phyloP scores from a whole-genome alignment of 352 stramenopile genomes.

The Phytophthora syringae region DNA sequence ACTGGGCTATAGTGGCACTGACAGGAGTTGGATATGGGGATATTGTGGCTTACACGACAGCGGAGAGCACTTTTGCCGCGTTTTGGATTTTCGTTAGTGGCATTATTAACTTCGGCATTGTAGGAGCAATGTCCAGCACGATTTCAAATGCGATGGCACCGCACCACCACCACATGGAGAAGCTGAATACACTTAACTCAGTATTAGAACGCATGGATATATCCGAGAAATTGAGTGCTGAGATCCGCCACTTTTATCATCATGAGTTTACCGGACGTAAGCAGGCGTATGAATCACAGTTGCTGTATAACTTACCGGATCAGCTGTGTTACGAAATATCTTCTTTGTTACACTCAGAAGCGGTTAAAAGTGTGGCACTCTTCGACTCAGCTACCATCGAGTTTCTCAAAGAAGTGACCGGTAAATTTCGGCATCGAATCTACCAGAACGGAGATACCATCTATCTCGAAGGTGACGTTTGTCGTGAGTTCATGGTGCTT shows the following conservation, averaged over 20 bases:
- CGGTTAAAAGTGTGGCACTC: conserved; percentile 55
- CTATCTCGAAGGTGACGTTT: conserved; percentile 61
- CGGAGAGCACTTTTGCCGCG: conserved; percentile 65
- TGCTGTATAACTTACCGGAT: conserved; percentile 61
- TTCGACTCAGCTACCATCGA: conserved; percentile 59
- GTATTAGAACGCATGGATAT: conserved; percentile 56
- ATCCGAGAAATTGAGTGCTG: conserved; percentile 38
- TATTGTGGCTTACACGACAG: conserved; percentile 46
- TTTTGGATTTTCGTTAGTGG: conserved; percentile 69
- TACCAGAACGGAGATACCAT: conserved; percentile 72
- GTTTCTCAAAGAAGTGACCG: conserved; percentile 67
- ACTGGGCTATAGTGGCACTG: conserved; percentile 75
- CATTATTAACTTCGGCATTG: conserved; percentile 81
- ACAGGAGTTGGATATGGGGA: conserved; percentile 71
- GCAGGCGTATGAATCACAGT: conserved; percentile 59
- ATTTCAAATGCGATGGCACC: conserved; percentile 65
- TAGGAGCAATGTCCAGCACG: conserved; percentile 75
- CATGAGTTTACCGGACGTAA: conserved; percentile 71
- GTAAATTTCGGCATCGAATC: conserved; percentile 60
- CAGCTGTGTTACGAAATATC: conserved; percentile 76
- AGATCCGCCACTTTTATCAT: conserved; percentile 69
- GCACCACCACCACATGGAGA: conserved; percentile 65
- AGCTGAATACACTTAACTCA: conserved; percentile 66
- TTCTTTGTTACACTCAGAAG: conserved; percentile 62
- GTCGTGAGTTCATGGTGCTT: conserved; percentile 71